phyloP scores from a whole-genome alignment of 1,284 basidiomycete genomes.

The Cronartium quercuum region DNA sequence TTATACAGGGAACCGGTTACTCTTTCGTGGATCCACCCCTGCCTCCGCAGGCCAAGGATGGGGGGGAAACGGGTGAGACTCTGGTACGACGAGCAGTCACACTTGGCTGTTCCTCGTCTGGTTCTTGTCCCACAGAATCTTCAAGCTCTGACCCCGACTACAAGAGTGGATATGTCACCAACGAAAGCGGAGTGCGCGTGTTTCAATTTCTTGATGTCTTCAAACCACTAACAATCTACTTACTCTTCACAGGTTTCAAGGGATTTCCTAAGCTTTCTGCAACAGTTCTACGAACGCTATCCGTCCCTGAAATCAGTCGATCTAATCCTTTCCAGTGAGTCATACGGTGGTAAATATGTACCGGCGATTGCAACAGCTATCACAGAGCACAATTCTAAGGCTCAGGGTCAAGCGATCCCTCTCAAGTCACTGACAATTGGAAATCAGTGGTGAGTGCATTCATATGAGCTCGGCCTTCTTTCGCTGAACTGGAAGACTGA shows the following conservation, averaged over 20 bases:
- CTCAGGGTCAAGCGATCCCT: background rate
- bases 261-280: slow-evolving; percentile 6
- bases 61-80: background rate
- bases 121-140: background rate
- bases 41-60: background rate
- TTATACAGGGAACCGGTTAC: slow-evolving; percentile 3
- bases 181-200: background rate
- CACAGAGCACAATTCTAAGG: background rate
- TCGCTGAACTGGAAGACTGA: background rate
- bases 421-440: background rate
- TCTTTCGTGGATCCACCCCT: background rate
- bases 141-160: background rate
- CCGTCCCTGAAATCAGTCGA: background rate
- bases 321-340: slow-evolving; percentile 2
- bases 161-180: background rate
- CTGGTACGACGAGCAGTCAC: background rate
- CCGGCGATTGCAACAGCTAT: slow-evolving; percentile 3
- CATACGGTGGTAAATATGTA: slow-evolving; percentile 7
- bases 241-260: background rate
- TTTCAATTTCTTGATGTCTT: background rate
- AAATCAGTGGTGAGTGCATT: slow-evolving; percentile 8
- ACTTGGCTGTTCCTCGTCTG: too few relatives aligned
- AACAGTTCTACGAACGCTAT: background rate
- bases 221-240: background rate
- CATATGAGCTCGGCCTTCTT: background rate